Evolutionary conservation across 345 rosid species (phyloP), one percentile per base, ranked within the genome.

Genomic region (Eucalyptus decipiens): DNA sequence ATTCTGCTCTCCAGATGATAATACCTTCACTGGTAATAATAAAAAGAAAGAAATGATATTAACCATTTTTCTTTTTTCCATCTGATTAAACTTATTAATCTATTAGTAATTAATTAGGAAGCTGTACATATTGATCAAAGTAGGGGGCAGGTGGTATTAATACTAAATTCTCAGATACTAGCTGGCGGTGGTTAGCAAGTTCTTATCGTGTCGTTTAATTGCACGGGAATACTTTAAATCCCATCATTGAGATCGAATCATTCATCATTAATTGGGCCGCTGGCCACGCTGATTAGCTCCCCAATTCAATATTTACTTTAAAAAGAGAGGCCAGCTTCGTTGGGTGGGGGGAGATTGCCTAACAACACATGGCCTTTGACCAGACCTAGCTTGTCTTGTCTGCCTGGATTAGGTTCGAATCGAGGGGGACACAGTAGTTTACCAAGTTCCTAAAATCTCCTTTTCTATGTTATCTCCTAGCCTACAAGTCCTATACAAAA

Each of bases 21-120:
- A 8, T 34, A 4, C 7, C 5, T 16, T 2, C 69, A 28, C 1
- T 28, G 32, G 12, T n/a, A 16, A 67, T 60, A 2, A 12, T 1
- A 67, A n/a, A 67, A n/a, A n/a, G 19, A 67, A 62, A 30, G 76
- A 67, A 32, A 9, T 32, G 19, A 67, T 17, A 32, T 67, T 32
- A 67, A 32, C 40, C 37, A 3, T 17, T 34, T 32, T 17, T n/a
- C n/a, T 8, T 32, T 30, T 9, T 65, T 15, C 23, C 40, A 16
- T 32, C 21, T 72, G 21, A 72, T 72, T 34, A 72, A 37, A 34
- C 43, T 72, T 72, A 34, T 72, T 5, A 6, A 4, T 72, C 81
- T 37, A 5, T 10, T 34, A 34, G 9, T 72, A 72, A 34, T 72
- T 34, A 3, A 18, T 18, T 34, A 34, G 2, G 81, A 17, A 18